Conservation (phyloP, 768 basidiomycete species). For the Tulasnella sp. region DNA sequence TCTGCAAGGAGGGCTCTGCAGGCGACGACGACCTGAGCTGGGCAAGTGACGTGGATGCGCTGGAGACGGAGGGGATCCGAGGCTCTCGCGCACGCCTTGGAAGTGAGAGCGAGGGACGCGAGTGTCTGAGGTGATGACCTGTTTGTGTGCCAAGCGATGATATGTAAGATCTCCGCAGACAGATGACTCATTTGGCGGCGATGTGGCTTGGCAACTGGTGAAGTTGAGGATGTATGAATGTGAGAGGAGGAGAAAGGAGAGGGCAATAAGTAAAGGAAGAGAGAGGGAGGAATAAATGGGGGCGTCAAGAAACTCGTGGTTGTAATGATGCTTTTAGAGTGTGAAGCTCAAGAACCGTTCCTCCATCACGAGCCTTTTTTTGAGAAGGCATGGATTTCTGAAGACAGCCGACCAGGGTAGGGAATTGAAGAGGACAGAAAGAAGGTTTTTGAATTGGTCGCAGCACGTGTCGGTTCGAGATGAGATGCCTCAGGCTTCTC, state of each 20-base stretch:
- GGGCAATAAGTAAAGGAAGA: no score
- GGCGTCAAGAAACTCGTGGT: no score
- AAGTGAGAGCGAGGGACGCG: conserved; percentile 8
- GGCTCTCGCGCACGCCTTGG: conserved; percentile 4
- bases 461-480: no score
- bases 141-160: conserved; percentile 5
- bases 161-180: conserved; percentile 8
- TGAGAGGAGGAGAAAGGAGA: background rate
- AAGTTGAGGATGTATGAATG: background rate
- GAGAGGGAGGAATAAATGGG: no score
- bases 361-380: no score
- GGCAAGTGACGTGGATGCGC: background rate
- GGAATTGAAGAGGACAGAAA: no score
- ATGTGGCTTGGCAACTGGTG: conserved; percentile 2
- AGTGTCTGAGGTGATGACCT: background rate
- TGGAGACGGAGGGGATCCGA: conserved; percentile 4
- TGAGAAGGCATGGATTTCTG: no score
- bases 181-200: background rate
- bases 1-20: background rate
- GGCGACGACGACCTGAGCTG: background rate
- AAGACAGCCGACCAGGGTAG: no score
- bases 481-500: no score
- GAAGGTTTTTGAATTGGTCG: no score
- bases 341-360: no score
- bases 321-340: no score